Evolutionary conservation across 768 basidiomycete species (phyloP).

Genomic region (Psilocybe azurescens): DNA sequence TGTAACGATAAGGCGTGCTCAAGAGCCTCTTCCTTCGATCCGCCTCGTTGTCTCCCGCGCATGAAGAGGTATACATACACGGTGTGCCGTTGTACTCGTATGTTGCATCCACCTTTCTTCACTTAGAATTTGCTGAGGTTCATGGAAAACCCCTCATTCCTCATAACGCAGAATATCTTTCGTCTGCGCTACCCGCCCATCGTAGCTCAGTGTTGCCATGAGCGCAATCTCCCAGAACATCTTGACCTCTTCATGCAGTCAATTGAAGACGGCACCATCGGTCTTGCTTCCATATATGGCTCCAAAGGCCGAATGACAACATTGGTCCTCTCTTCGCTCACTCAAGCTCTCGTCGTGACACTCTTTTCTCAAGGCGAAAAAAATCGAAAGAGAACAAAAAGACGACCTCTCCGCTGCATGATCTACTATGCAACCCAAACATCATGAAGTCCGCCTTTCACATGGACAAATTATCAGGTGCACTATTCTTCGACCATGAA

Average conservation of each 20-base stretch:
- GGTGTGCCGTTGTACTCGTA: neutral
- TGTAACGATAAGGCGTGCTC: too few species aligned
- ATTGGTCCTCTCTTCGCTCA: neutral
- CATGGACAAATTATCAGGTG: neutral
- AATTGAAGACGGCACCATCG: neutral
- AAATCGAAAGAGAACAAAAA: neutral
- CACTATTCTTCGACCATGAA: neutral
- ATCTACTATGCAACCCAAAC: neutral
- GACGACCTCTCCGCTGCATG: neutral
- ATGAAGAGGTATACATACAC: too few species aligned
- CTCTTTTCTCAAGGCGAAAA: neutral
- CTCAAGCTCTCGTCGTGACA: neutral
- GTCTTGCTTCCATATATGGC: neutral
- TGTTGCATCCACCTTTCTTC: neutral
- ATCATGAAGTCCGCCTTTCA: neutral
- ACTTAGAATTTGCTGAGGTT: neutral
- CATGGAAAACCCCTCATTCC: neutral
- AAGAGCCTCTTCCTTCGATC: too few species aligned
- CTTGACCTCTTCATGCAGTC: neutral
- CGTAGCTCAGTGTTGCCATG: neutral
- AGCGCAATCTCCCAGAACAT: neutral
- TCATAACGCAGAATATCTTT: neutral
- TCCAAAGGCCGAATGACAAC: neutral
- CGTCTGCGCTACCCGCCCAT: neutral
- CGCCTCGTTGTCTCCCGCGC: too few species aligned